Base-by-base conservation (phyloP, 2,329 filamentous ascomycete genomes). In the Lachnellula willkommii region DNA sequence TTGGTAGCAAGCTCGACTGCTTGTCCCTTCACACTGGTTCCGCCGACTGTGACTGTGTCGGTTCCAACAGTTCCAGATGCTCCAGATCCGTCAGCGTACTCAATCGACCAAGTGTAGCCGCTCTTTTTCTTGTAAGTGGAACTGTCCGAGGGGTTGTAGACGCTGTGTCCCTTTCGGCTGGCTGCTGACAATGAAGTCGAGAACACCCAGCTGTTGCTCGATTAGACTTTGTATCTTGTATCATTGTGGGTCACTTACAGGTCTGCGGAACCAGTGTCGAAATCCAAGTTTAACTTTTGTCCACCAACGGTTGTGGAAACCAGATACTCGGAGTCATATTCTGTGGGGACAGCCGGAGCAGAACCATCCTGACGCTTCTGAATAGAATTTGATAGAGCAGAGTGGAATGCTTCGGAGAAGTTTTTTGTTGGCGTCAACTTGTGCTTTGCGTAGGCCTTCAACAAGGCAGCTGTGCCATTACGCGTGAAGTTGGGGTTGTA, bases 81-180 rank as follows among this genome's bases (percentile, higher is more conserved):
- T 43, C 65, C 68, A 15, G 63, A 66, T 9, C 68, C 72, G 73
- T 75, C 73, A 3, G 50, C 66, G 47, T 71, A 71, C 2, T 24
- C 5, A 32, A 70, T 70, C 1, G 55, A 43, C 69, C 69, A 68
- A 5, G 63, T 64, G 39, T 63, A 65, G 8, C 66, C 65, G 0
- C 57, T 53, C 32, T 68, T 50, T 8, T 52, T 17, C 37, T 65
- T 58, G 63, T 56, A 69, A 17, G 65, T 67, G 12, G 43, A 57
- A 53, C 62, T 64, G 24, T 60, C 56, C 50, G 61, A 58, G 8
- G 68, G 60, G 46, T 53, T 63, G 49, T 62, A 69, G 46, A 62
- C 46, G 28, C 55, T 40, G 52, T 65, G 65, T 3, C 60, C 61
- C 14, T 42, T 56, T 15, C 57, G 57, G 9, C 52, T 55, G 36